Evolutionary conservation across 116 monocot genomes (phyloP).

Genomic region (Phalaenopsis hybrid): DNA sequence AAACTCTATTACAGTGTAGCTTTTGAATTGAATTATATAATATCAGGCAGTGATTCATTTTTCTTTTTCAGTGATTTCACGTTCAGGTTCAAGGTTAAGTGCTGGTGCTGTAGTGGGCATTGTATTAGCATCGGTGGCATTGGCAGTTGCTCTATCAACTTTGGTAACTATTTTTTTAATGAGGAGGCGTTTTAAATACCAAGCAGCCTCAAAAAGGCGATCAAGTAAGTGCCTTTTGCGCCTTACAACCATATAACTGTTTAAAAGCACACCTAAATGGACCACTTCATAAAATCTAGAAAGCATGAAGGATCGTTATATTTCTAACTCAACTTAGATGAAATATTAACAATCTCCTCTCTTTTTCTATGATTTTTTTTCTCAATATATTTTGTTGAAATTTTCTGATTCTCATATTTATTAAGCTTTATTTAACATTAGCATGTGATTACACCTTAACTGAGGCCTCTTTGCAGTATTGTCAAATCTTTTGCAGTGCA

Average conservation of each 20-base stretch:
- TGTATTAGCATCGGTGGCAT: conserved; percentile 38
- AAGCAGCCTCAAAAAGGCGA: conserved; percentile 21
- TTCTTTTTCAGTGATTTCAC: conserved; percentile 26
- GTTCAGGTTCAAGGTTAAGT: conserved; percentile 26
- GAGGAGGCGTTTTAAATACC: conserved; percentile 27
- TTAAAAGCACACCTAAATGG: not conserved
- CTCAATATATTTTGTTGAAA: too few species aligned
- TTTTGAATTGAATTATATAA: not conserved
- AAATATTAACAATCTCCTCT: too few species aligned
- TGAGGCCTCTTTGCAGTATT: too few species aligned
- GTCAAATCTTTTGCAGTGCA: too few species aligned
- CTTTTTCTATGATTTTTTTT: too few species aligned
- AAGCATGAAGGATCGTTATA: too few species aligned
- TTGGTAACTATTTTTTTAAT: conserved; percentile 33
- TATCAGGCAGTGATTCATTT: not conserved
- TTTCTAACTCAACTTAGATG: too few species aligned
- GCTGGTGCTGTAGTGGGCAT: conserved; percentile 47
- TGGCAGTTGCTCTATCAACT: conserved; percentile 30
- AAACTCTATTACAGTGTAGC: too few species aligned
- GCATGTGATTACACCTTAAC: too few species aligned
- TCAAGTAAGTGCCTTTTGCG: conserved; percentile 18
- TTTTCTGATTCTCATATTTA: too few species aligned
- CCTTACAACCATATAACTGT: not conserved
- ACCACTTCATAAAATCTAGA: not conserved
- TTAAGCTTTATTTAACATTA: too few species aligned